These are phyloP conservation scores for Cryphonectria carpinicola DNA, from an alignment of 2,329 filamentous ascomycete genomes.

Conservation along the genomic window DNA sequence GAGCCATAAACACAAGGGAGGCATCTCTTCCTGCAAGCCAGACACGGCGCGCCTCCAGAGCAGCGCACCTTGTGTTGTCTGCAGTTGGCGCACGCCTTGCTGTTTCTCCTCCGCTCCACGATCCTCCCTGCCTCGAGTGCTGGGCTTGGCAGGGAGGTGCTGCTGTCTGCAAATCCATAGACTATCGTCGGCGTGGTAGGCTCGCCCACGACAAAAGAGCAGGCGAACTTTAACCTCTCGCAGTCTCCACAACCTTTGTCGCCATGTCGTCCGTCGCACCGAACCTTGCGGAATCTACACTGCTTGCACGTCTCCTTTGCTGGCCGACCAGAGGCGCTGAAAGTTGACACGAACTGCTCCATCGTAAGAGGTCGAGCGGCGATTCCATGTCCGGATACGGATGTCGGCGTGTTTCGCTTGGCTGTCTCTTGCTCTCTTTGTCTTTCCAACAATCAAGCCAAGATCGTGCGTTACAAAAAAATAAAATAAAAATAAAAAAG, in stretches of 20 bases:
- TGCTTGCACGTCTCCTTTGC: constrained; percentile 29
- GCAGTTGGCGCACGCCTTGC: constrained; percentile 27
- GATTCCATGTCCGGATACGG: not conserved
- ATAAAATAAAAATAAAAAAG: not conserved
- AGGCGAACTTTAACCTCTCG: constrained; percentile 26
- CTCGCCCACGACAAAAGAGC: constrained; percentile 26
- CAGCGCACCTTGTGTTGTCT: constrained; percentile 28
- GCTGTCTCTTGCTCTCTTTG: not conserved
- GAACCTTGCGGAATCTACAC: constrained; percentile 27
- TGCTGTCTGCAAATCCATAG: constrained; percentile 11
- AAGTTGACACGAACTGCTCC: constrained; percentile 29
- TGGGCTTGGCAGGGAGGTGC: constrained; percentile 17
- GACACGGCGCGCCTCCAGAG: constrained; percentile 22
- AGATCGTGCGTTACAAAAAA: not conserved
- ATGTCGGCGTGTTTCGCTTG: not conserved
- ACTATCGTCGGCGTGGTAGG: constrained; percentile 21
- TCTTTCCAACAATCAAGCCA: not conserved
- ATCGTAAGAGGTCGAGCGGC: constrained; percentile 12
- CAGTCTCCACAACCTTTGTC: constrained; percentile 27
- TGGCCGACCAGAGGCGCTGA: constrained; percentile 27
- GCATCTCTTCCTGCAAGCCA: constrained; percentile 26
- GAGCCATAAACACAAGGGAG: constrained; percentile 22
- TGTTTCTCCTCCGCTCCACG: constrained; percentile 26
- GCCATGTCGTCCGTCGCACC: constrained; percentile 22
- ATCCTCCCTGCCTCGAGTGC: constrained; percentile 17